Percentiles rank a stretch among this genome's conserved stretches.
phyloP scores from a whole-genome alignment of 2,329 filamentous ascomycete genomes.

The Microdochium trichocladiopsis region DNA sequence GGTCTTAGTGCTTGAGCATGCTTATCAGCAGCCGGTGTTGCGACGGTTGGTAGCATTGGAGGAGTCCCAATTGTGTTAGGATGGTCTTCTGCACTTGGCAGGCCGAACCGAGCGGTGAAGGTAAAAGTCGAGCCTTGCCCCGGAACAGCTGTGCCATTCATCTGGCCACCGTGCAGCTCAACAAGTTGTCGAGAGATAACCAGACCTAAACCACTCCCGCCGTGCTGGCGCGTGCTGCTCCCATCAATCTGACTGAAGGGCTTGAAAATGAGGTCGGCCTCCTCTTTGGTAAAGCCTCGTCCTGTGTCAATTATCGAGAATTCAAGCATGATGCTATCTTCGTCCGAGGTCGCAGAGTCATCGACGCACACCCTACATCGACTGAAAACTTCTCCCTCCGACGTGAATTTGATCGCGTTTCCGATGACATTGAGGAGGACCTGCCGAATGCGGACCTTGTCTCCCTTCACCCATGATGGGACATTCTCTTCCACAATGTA shows the following conservation, averaged over 20 bases:
- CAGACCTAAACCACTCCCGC: conserved; percentile 85
- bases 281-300: conserved; percentile 79
- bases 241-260: conserved; percentile 96
- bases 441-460: conserved; percentile 89
- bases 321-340: conserved; percentile 70
- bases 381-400: conserved; percentile 85
- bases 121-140: conserved; percentile 76
- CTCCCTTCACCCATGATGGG: conserved; percentile 88
- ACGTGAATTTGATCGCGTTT: conserved; percentile 96
- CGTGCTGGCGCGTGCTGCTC: conserved; percentile 88
- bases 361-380: conserved; percentile 60
- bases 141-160: conserved; percentile 77
- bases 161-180: conserved; percentile 88
- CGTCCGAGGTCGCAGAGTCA: conserved; percentile 15
- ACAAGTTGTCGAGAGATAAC: conserved; percentile 93
- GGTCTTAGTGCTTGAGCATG: conserved; percentile 17
- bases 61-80: conserved; percentile 46
- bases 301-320: conserved; percentile 93
- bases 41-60: conserved; percentile 20
- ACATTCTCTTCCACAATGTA: conserved; percentile 89
- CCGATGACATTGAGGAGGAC: conserved; percentile 92
- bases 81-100: conserved; percentile 60
- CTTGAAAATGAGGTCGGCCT: conserved; percentile 91
- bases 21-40: conserved; percentile 25
- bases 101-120: conserved; percentile 63